A percentile compares a stretch with the other conserved stretches of the same genome.
These are phyloP conservation scores for Aspergillus udagawae DNA, from an alignment of 2,329 filamentous ascomycete species.

Conservation along the genomic window DNA sequence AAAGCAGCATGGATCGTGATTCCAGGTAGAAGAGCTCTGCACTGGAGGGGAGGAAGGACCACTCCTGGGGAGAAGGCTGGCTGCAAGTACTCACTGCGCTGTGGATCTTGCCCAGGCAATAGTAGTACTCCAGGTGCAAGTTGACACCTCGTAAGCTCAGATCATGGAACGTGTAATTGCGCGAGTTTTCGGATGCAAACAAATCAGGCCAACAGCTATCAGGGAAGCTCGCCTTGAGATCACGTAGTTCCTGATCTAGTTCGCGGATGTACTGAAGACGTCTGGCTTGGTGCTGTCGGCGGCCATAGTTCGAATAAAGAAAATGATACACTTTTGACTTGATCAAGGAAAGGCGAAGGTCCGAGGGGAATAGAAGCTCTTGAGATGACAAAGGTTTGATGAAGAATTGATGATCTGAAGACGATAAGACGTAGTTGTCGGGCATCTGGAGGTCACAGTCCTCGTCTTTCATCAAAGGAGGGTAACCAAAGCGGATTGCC, in stretches of 20 bases:
- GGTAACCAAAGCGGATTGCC: constrained; percentile 16
- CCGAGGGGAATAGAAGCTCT: constrained; percentile 22
- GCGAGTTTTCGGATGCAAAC: constrained; percentile 10
- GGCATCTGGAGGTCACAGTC: constrained; percentile 23
- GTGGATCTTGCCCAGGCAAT: no score
- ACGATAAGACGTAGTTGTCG: constrained; percentile 13
- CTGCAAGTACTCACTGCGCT: not conserved
- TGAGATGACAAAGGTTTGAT: constrained; percentile 16
- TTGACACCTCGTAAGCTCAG: no score
- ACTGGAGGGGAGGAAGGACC: constrained; percentile 18
- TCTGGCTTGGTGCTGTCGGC: constrained; percentile 13
- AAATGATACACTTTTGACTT: constrained; percentile 20
- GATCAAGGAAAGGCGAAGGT: constrained; percentile 19
- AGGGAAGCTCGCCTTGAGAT: constrained; percentile 16
- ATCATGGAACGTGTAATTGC: no score
- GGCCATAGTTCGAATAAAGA: constrained; percentile 16
- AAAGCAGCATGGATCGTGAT: constrained; percentile 20
- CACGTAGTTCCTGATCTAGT: constrained; percentile 19
- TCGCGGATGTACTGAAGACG: constrained; percentile 21
- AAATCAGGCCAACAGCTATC: constrained; percentile 15
- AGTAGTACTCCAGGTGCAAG: no score
- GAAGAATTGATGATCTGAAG: constrained; percentile 19
- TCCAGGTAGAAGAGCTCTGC: constrained; percentile 19
- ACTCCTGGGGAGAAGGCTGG: not conserved
- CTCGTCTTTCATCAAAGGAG: constrained; percentile 18